A percentile compares a stretch with the other conserved stretches of the same genome.
These are phyloP conservation scores for Monosporozyma siamensis DNA, from an alignment of 805 yeast species.

Conservation along the genomic window DNA sequence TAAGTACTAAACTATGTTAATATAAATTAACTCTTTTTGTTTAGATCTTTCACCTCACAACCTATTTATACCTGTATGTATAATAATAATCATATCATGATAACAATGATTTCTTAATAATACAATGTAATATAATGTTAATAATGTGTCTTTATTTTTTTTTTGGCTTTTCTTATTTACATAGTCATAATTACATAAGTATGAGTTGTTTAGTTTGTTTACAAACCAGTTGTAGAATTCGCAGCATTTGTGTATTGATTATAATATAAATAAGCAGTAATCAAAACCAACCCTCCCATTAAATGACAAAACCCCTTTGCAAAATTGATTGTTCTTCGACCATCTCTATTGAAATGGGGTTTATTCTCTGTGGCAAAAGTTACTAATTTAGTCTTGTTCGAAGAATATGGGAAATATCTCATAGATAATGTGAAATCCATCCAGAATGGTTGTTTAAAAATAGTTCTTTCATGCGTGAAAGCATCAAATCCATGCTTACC, in stretches of 20 bases:
- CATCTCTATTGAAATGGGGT: conserved; percentile 33
- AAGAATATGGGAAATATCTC: conserved; percentile 57
- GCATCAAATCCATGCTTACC: conserved; percentile 59
- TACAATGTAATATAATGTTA: background rate
- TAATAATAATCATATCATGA: conserved; percentile 1
- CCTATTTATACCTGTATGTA: background rate
- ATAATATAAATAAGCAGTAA: background rate
- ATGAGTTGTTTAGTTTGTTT: too few species aligned
- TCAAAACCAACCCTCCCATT: background rate
- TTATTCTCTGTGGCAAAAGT: conserved; percentile 24
- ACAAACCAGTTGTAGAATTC: too few species aligned
- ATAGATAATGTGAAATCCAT: conserved; percentile 47
- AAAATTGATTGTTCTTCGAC: conserved; percentile 11
- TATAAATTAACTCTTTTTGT: too few species aligned
- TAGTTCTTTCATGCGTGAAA: conserved; percentile 70
- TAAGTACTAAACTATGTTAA: conserved; percentile 41
- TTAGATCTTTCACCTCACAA: background rate
- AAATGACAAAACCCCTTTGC: background rate
- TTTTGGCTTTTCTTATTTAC: too few species aligned
- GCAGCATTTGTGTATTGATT: too few species aligned
- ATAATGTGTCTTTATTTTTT: background rate
- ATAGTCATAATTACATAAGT: too few species aligned
- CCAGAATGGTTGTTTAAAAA: conserved; percentile 56
- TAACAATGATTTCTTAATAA: background rate
- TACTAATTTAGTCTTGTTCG: conserved; percentile 26